Conservation (phyloP, 352 stramenopile genomes). For the Globisporangium splendens region DNA sequence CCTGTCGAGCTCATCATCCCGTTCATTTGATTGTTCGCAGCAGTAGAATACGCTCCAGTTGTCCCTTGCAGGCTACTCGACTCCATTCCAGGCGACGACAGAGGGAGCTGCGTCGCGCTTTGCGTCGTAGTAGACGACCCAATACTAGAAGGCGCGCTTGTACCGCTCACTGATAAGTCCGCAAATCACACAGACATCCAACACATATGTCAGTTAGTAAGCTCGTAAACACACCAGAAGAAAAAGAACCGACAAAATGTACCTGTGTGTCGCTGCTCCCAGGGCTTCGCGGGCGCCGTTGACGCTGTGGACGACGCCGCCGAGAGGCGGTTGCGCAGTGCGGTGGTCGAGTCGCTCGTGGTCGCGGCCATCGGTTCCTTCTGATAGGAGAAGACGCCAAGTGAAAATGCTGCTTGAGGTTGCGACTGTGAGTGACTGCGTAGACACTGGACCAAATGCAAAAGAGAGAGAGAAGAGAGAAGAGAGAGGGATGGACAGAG, state of each 20-base stretch:
- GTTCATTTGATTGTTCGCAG: constrained; percentile 5
- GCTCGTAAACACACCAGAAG: not conserved
- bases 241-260: not conserved
- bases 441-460: constrained; percentile 5
- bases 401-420: not conserved
- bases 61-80: constrained; percentile 3
- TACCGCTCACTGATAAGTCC: not conserved
- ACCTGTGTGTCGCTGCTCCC: constrained; percentile 32
- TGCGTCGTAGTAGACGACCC: not conserved
- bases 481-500: not conserved
- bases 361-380: constrained; percentile 24
- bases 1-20: constrained; percentile 12
- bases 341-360: constrained; percentile 17
- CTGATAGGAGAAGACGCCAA: constrained; percentile 5
- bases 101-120: not conserved
- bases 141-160: not conserved
- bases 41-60: constrained; percentile 6
- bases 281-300: constrained; percentile 37
- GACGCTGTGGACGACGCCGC: constrained; percentile 2
- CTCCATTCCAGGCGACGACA: not conserved
- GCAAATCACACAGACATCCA: not conserved
- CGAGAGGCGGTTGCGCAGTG: constrained; percentile 13
- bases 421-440: constrained; percentile 2
- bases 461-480: constrained; percentile 3
- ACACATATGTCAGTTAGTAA: not conserved